Evolutionary conservation across 108 stramenopile genomes (phyloP).

Genomic region (Fistulifera pelliculosa): DNA sequence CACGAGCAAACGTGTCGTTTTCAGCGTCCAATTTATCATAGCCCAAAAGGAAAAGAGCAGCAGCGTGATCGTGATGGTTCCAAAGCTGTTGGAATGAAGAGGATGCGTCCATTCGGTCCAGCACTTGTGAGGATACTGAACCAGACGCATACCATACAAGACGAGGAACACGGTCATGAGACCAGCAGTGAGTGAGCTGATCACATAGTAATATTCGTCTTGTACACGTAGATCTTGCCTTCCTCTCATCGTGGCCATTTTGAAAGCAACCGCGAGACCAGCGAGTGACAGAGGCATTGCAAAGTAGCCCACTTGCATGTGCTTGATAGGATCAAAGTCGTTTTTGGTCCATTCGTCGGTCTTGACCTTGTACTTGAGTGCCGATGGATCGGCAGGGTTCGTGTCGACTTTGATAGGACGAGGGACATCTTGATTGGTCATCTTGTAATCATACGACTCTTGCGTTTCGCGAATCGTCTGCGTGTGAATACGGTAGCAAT

Average conservation of each 20-base stretch:
- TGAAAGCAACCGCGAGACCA: conserved; percentile 21
- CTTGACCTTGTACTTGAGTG: conserved; percentile 28
- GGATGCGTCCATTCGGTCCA: conserved; percentile 21
- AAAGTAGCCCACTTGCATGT: conserved; percentile 30
- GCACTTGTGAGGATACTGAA: conserved; percentile 16
- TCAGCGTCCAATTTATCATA: conserved; percentile 13
- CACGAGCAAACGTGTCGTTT: conserved; percentile 7
- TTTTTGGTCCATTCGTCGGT: conserved; percentile 30
- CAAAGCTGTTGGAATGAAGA: conserved; percentile 11
- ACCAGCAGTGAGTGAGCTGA: conserved; percentile 11
- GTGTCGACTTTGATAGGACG: conserved; percentile 8
- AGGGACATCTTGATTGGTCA: conserved; percentile 10
- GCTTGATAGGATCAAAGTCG: conserved; percentile 26
- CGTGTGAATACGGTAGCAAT: conserved; percentile 23
- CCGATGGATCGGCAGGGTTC: conserved; percentile 7
- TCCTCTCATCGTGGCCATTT: conserved; percentile 4
- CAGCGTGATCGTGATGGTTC: conserved; percentile 13
- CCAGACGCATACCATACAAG: conserved; percentile 10
- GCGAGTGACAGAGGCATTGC: conserved; percentile 17
- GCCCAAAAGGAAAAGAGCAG: conserved; percentile 19
- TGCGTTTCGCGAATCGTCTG: conserved; percentile 11
- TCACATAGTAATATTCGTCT: conserved; percentile 6
- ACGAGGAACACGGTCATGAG: conserved; percentile 7
- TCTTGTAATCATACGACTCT: conserved; percentile 21
- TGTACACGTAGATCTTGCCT: conserved; percentile 4